Evolutionary conservation across 2,329 filamentous ascomycete species (phyloP).

Genomic region (Phaeosphaeriaceae sp.): DNA sequence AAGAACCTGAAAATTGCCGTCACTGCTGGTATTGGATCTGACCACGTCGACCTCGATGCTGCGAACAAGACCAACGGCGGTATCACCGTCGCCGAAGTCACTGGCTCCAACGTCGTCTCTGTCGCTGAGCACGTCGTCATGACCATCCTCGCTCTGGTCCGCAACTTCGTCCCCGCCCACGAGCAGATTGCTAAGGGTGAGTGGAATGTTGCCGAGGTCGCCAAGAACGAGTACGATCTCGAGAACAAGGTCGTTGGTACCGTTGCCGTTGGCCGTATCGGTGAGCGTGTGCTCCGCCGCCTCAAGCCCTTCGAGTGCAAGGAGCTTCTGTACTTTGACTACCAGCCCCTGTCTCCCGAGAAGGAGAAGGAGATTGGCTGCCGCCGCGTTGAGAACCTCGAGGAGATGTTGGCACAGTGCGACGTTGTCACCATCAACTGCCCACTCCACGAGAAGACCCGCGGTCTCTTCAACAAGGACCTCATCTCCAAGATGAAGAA

Average conservation of each 20-base stretch:
- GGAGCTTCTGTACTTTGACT: slow-evolving; percentile 99
- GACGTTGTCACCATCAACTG: slow-evolving; percentile 99
- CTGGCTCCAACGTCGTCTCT: slow-evolving; percentile 96
- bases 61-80: slow-evolving; percentile 99
- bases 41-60: slow-evolving; percentile 95
- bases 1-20: slow-evolving; percentile 99
- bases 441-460: slow-evolving; percentile 97
- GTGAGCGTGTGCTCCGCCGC: slow-evolving; percentile 94
- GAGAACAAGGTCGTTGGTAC: slow-evolving; percentile 98
- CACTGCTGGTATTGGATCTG: slow-evolving; percentile 96
- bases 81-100: slow-evolving; percentile 96
- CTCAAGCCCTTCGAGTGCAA: slow-evolving; percentile 99
- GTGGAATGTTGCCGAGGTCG: slow-evolving; percentile 94
- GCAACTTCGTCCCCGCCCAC: slow-evolving; percentile 98
- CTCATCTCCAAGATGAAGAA: slow-evolving; percentile 99
- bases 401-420: slow-evolving; percentile 93
- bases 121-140: slow-evolving; percentile 99
- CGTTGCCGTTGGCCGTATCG: slow-evolving; percentile 95
- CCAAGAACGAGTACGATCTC: slow-evolving; percentile 98
- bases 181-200: slow-evolving; percentile 88
- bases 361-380: slow-evolving; percentile 95
- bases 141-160: slow-evolving; percentile 94
- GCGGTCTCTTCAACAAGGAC: slow-evolving; percentile 97
- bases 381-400: slow-evolving; percentile 84
- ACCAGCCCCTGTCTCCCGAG: slow-evolving; percentile 89